Evolutionary conservation across 805 yeast species (phyloP).

Genomic region (Ogataea methylovora): DNA sequence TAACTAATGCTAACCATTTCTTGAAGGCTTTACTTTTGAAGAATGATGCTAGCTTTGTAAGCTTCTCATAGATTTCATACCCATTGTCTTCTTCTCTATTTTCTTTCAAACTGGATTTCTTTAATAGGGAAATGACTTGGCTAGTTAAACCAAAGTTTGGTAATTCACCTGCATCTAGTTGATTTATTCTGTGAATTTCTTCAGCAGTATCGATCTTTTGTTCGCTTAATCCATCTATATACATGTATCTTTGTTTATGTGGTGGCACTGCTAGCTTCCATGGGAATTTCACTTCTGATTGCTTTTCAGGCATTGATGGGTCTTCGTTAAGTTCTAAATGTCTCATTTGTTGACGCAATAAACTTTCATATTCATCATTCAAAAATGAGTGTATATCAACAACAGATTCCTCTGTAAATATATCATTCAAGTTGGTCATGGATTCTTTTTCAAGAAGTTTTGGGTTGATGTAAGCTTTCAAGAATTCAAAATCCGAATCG

Average conservation of each 20-base stretch:
- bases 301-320: constrained; percentile 45
- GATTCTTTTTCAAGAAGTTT: constrained; percentile 34
- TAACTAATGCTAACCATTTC: constrained; percentile 59
- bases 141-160: constrained; percentile 42
- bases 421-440: constrained; percentile 34
- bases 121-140: constrained; percentile 8
- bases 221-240: constrained; percentile 57
- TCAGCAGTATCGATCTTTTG: constrained; percentile 25
- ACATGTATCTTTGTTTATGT: constrained; percentile 82
- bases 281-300: constrained; percentile 53
- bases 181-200: constrained; percentile 24
- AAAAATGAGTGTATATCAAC: constrained; percentile 61
- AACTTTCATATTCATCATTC: constrained; percentile 42
- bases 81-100: constrained; percentile 19
- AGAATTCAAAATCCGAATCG: constrained; percentile 38
- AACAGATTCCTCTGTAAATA: constrained; percentile 62
- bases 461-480: constrained; percentile 50
- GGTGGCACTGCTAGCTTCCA: constrained; percentile 95
- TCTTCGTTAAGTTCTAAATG: constrained; percentile 49
- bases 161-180: constrained; percentile 32
- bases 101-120: constrained; percentile 6
- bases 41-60: constrained; percentile 50
- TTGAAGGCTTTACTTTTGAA: constrained; percentile 55
- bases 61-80: constrained; percentile 19
- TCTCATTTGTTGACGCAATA: constrained; percentile 41